These are phyloP conservation scores for Sugiyamaella valdiviana DNA, from an alignment of 805 yeast genomes.

Conservation along the genomic window DNA sequence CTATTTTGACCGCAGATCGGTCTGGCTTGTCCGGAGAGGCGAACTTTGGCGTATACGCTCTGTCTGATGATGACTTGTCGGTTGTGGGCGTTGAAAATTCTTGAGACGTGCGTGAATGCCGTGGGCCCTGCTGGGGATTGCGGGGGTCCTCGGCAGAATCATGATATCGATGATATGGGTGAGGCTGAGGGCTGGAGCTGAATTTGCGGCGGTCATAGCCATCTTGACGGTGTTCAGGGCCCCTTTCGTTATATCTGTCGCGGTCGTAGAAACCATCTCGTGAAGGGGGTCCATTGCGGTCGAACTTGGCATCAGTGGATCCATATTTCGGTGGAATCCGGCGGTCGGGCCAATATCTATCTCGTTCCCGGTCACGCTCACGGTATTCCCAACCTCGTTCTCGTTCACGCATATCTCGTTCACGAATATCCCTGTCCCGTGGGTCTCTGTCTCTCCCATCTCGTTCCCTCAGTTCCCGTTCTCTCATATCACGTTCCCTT, in stretches of 20 bases:
- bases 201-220: not conserved
- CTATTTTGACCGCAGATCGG: no score
- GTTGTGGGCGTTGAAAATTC: not conserved
- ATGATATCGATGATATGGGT: not conserved
- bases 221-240: not conserved
- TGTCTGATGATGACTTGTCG: no score
- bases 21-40: no score
- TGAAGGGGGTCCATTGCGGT: constrained; percentile 6
- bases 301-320: not conserved
- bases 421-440: no score
- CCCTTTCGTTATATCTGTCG: constrained; percentile 7
- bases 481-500: constrained; percentile 1
- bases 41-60: no score
- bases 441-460: constrained; percentile 2
- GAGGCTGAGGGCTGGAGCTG: not conserved
- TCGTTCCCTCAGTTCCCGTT: not conserved
- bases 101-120: not conserved
- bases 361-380: constrained; percentile 11
- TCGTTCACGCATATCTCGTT: not conserved
- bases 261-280: constrained; percentile 13
- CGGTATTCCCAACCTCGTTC: not conserved
- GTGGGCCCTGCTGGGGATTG: not conserved
- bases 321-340: not conserved
- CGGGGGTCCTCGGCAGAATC: not conserved
- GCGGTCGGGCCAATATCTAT: constrained; percentile 1